These are phyloP conservation scores for Parietichytrium sp. DNA, from an alignment of 108 stramenopile species.

Conservation along the genomic window DNA sequence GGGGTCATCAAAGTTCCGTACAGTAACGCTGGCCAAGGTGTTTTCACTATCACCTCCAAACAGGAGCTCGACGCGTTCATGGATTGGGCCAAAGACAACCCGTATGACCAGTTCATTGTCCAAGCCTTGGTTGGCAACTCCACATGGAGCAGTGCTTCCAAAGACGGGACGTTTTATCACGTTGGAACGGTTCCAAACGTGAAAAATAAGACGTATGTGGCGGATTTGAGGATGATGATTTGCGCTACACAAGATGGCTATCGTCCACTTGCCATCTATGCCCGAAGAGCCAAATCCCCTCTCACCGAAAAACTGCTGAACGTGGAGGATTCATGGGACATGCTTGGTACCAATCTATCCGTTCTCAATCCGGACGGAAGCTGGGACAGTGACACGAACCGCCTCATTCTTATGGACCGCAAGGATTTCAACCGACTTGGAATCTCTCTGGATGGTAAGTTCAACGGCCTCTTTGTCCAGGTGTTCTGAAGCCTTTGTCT, in stretches of 20 bases:
- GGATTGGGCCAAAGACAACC: conserved; percentile 36
- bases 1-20: conserved; percentile 47
- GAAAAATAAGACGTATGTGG: conserved; percentile 30
- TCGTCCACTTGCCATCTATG: conserved; percentile 43
- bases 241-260: conserved; percentile 33
- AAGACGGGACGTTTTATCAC: conserved; percentile 40
- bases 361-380: conserved; percentile 7
- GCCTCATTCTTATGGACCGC: conserved; percentile 47
- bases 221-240: conserved; percentile 45
- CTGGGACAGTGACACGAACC: conserved; percentile 41
- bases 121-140: conserved; percentile 44
- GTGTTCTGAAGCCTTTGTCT: too few relatives aligned
- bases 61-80: conserved; percentile 47
- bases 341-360: conserved; percentile 49
- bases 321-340: conserved; percentile 19
- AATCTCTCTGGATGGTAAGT: conserved; percentile 40
- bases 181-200: conserved; percentile 44
- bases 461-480: too few relatives aligned
- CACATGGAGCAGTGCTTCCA: conserved; percentile 7
- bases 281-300: conserved; percentile 37
- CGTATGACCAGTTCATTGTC: conserved; percentile 44
- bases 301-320: not conserved
- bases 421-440: conserved; percentile 49
- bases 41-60: conserved; percentile 45
- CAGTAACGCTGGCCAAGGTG: conserved; percentile 47